These are phyloP conservation scores for Auriscalpium orientale DNA, from an alignment of 768 basidiomycete genomes.

Conservation along the genomic window DNA sequence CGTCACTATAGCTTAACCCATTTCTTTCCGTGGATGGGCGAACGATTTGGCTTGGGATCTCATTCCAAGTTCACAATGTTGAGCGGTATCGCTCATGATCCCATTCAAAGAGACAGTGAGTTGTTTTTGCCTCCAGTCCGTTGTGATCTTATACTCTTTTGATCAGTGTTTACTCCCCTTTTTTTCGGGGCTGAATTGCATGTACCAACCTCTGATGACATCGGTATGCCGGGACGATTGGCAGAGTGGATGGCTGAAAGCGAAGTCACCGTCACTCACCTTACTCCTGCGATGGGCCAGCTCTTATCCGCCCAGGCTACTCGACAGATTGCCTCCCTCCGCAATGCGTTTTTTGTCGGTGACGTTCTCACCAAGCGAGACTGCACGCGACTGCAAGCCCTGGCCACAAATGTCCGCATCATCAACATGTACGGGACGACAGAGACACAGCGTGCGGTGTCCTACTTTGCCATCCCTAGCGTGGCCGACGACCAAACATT, in stretches of 20 bases:
- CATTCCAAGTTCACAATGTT: constrained; percentile 94
- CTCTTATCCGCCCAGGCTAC: constrained; percentile 86
- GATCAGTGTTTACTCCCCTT: constrained; percentile 90
- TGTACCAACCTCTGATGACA: constrained; percentile 94
- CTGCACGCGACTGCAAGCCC: constrained; percentile 86
- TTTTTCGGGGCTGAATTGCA: constrained; percentile 95
- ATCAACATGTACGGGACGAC: constrained; percentile 99
- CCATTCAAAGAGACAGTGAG: constrained; percentile 97
- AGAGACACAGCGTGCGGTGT: constrained; percentile 97
- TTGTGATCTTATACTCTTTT: constrained; percentile 3
- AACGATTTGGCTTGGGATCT: constrained; percentile 68
- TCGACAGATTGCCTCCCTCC: constrained; percentile 75
- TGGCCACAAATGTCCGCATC: constrained; percentile 88
- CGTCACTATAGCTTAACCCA: constrained; percentile 95
- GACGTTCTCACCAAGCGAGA: constrained; percentile 98
- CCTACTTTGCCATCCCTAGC: constrained; percentile 89
- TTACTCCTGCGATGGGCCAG: constrained; percentile 99
- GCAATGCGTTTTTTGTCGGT: constrained; percentile 97
- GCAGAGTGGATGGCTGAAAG: constrained; percentile 98
- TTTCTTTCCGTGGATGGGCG: constrained; percentile 99
- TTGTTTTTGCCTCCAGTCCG: constrained; percentile 10
- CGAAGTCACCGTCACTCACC: constrained; percentile 89
- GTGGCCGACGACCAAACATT: constrained; percentile 81
- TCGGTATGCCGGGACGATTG: constrained; percentile 91
- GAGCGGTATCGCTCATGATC: constrained; percentile 97